phyloP scores from a whole-genome alignment of 768 basidiomycete genomes.

The Pisolithus albus region DNA sequence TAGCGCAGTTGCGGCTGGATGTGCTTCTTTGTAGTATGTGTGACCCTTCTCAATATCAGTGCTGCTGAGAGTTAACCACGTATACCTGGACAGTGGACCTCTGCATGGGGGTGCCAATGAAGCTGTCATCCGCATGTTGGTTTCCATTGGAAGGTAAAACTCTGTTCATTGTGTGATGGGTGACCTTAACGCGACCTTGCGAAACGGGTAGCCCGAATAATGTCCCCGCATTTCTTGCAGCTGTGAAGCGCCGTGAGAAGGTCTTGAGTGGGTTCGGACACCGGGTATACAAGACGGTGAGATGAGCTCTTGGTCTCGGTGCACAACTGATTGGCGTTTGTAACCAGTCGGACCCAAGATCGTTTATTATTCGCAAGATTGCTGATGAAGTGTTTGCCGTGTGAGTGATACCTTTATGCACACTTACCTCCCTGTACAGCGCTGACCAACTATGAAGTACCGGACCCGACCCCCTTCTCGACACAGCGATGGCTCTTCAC shows the following conservation, averaged over 20 bases:
- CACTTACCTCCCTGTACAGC: not conserved
- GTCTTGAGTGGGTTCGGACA: conserved; percentile 90
- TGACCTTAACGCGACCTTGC: not conserved
- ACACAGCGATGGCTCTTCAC: conserved; percentile 85
- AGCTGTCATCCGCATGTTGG: conserved; percentile 90
- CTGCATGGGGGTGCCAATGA: conserved; percentile 77
- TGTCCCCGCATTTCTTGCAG: conserved; percentile 77
- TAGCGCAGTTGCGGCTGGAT: conserved; percentile 81
- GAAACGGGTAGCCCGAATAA: conserved; percentile 58
- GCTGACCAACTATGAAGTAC: conserved; percentile 42
- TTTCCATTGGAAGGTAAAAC: conserved; percentile 70
- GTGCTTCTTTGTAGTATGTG: conserved; percentile 83
- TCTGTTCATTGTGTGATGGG: not conserved
- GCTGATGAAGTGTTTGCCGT: conserved; percentile 90
- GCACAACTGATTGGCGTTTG: not conserved
- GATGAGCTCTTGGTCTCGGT: conserved; percentile 13
- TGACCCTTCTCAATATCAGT: not conserved
- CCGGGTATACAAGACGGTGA: conserved; percentile 70
- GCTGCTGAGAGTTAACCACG: not conserved
- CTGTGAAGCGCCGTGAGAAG: conserved; percentile 83
- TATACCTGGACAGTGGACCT: conserved; percentile 17
- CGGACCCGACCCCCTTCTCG: conserved; percentile 75
- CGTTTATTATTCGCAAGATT: conserved; percentile 83
- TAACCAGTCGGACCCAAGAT: conserved; percentile 77
- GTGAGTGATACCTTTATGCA: conserved; percentile 34